These are phyloP conservation scores for Colletotrichum tofieldiae DNA, from an alignment of 2,329 filamentous ascomycete genomes.

Conservation along the genomic window DNA sequence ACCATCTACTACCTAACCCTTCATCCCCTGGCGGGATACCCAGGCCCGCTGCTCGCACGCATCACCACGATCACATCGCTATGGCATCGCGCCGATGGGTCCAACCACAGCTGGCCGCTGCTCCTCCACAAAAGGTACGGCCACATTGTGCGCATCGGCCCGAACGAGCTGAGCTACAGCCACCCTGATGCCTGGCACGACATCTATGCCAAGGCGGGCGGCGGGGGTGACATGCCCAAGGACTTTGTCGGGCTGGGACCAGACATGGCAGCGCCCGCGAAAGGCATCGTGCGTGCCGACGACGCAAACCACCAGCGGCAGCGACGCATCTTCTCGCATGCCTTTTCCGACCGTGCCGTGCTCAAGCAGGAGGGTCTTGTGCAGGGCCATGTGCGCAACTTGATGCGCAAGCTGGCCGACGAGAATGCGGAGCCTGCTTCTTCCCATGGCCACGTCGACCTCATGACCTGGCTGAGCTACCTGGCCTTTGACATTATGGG, in stretches of 20 bases:
- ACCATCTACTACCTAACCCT: conserved; percentile 40
- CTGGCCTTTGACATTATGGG: conserved; percentile 52
- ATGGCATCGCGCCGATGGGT: conserved; percentile 37
- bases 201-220: conserved; percentile 41
- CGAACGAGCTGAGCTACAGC: conserved; percentile 43
- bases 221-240: conserved; percentile 43
- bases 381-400: conserved; percentile 43
- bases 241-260: conserved; percentile 51
- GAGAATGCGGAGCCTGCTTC: conserved; percentile 11
- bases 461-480: conserved; percentile 46
- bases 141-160: conserved; percentile 41
- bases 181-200: conserved; percentile 43
- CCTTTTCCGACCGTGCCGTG: conserved; percentile 51
- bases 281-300: conserved; percentile 38
- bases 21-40: conserved; percentile 37
- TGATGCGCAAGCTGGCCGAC: conserved; percentile 39
- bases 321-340: conserved; percentile 48
- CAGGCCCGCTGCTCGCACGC: conserved; percentile 34
- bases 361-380: conserved; percentile 51
- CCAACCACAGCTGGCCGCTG: conserved; percentile 38
- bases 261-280: conserved; percentile 49
- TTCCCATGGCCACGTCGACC: conserved; percentile 43
- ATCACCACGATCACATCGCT: conserved; percentile 32
- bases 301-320: conserved; percentile 34
- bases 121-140: conserved; percentile 47